These are phyloP conservation scores for Mrakiaceae sp. DNA, from an alignment of 1,284 basidiomycete genomes.

Conservation along the genomic window DNA sequence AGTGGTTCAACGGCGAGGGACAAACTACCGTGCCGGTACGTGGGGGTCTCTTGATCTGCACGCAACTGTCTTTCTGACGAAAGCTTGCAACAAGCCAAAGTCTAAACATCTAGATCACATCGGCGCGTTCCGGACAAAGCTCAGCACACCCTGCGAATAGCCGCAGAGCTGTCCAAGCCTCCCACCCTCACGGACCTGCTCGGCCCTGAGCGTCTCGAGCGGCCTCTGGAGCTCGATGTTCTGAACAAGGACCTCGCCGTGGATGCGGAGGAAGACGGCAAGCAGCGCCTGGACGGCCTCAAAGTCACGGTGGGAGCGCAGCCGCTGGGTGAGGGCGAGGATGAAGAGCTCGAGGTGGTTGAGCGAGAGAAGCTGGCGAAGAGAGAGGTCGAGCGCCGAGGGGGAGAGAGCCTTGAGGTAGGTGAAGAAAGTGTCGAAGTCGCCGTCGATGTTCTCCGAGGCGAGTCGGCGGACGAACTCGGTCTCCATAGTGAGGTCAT, in stretches of 20 bases:
- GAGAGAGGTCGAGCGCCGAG: conserved; percentile 78
- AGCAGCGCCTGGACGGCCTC: conserved; percentile 89
- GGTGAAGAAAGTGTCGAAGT: conserved; percentile 70
- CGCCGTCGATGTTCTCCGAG: conserved; percentile 46
- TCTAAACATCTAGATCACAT: neutral
- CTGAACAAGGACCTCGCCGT: conserved; percentile 64
- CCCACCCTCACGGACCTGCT: conserved; percentile 60
- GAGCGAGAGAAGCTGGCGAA: conserved; percentile 50
- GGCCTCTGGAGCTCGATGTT: conserved; percentile 51
- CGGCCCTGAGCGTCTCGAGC: conserved; percentile 47
- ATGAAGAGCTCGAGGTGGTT: conserved; percentile 60
- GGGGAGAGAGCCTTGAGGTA: conserved; percentile 81
- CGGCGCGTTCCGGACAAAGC: conserved; percentile 15
- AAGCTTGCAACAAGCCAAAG: neutral
- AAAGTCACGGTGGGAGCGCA: conserved; percentile 75
- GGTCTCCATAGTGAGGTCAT: conserved; percentile 50
- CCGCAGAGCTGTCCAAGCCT: conserved; percentile 42
- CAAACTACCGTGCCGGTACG: too few relatives aligned
- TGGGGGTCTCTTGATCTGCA: too few relatives aligned
- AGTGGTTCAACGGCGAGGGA: too few relatives aligned
- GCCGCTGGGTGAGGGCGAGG: conserved; percentile 56
- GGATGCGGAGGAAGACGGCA: conserved; percentile 69
- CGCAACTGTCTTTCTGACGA: too few relatives aligned
- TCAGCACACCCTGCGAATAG: conserved; percentile 24
- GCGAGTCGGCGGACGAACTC: conserved; percentile 58